These are phyloP conservation scores for Lentinula detonsa DNA, from an alignment of 768 basidiomycete species.

Conservation along the genomic window DNA sequence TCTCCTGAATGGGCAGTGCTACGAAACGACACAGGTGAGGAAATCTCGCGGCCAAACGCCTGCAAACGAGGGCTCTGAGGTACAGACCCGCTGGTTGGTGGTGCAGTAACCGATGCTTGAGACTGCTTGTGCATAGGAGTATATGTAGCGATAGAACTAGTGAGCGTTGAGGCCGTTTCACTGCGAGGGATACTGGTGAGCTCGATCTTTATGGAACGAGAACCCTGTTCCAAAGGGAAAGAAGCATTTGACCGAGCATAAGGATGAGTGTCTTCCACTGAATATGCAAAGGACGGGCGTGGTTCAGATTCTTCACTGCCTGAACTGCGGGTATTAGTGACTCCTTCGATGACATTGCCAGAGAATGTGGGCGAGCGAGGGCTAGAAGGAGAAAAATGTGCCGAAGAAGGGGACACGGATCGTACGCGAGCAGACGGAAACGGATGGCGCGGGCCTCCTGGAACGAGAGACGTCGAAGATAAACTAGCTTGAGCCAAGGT, in stretches of 20 bases:
- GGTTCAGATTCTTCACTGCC: slow-evolving; percentile 11
- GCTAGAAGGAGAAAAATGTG: slow-evolving; percentile 18
- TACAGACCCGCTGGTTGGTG: slow-evolving; percentile 30
- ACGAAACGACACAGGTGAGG: slow-evolving; percentile 43
- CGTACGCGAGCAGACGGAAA: slow-evolving; percentile 33
- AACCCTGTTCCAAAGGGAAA: slow-evolving; percentile 36
- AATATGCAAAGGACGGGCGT: slow-evolving; percentile 17
- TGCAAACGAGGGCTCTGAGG: slow-evolving; percentile 22
- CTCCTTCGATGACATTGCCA: slow-evolving; percentile 7
- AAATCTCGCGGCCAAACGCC: slow-evolving; percentile 33
- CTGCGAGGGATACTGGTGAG: slow-evolving; percentile 31
- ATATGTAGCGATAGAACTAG: slow-evolving; percentile 25
- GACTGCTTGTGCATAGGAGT: slow-evolving; percentile 10
- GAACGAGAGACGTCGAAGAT: slow-evolving; percentile 47
- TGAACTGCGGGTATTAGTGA: slow-evolving; percentile 10
- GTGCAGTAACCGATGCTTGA: slow-evolving; percentile 10
- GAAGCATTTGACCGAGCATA: slow-evolving; percentile 68
- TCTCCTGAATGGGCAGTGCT: slow-evolving; percentile 17
- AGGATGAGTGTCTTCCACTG: slow-evolving; percentile 50
- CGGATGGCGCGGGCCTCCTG: slow-evolving; percentile 33
- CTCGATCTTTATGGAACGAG: slow-evolving; percentile 20
- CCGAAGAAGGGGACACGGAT: slow-evolving; percentile 22
- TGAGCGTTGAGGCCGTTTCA: slow-evolving; percentile 49
- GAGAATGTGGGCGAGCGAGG: slow-evolving; percentile 16
- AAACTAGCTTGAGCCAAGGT: slow-evolving; percentile 55